Base-by-base conservation (phyloP, 2,329 filamentous ascomycete species). In the Xylariaceae sp. region DNA sequence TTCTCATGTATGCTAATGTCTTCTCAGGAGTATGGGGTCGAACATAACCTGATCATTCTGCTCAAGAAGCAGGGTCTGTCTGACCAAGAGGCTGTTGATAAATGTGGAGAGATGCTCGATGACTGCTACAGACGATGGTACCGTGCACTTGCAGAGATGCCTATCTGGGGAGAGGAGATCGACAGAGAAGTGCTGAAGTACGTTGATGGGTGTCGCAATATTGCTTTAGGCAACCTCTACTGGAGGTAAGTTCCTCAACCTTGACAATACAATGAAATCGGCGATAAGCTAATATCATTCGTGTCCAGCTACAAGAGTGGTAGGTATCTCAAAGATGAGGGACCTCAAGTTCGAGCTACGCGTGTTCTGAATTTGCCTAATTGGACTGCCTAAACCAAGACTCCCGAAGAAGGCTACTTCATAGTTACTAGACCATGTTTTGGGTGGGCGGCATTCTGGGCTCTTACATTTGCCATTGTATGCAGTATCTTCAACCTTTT, bases 41-140 rank as follows among this genome's bases (percentile, higher is more conserved):
- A 66, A 9, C 57, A 61, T n/a, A 68, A 67, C 29, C 45, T 68
- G 4, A 66, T 69, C 26, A 52, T 48, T 16, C 24, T 68, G 2
- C 31, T 65, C 2, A 49, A 60, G 28, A 56, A 53, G 12, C 59
- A 69, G 31, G 64, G 63, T 7, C 23, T 61, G 14, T 53, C 58
- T 3, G 39, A 57, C 5, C 67, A 70, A 44, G 51, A 68, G 12
- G 65, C 68, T 14, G 52, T 70, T 11, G 56, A 69, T 37, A 44
- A 57, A 9, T 59, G 64, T 12, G 63, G 56, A 6, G 31, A 54
- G 12, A 65, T 70, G 60, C 48, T 69, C 2, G 46, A 62, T 23
- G 64, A 63, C 4, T 63, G 66, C 31, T 68, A 66, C 24, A 45
- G 53, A 19, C 49, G 58, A 6, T 70, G 67, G 67, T 68, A 67